These are phyloP conservation scores for Sphaerulina populicola DNA, from an alignment of 2,329 filamentous ascomycete genomes.

Conservation along the genomic window DNA sequence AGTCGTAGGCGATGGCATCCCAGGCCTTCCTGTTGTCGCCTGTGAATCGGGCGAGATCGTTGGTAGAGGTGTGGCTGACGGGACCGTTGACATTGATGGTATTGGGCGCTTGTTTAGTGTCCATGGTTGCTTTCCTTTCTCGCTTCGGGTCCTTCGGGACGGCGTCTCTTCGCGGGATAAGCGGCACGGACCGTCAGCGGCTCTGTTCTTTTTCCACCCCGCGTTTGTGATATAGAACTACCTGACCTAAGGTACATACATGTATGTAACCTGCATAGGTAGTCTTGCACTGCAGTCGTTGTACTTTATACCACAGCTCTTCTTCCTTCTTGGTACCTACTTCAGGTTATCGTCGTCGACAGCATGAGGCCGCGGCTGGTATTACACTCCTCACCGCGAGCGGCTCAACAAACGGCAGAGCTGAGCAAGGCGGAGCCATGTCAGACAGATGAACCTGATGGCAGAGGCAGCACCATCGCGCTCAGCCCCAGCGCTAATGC, in stretches of 20 bases:
- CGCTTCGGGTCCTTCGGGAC: neutral
- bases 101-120: neutral
- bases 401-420: neutral
- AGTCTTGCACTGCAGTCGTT: too few relatives aligned
- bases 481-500: too few relatives aligned
- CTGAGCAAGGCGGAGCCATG: neutral
- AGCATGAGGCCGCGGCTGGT: too few relatives aligned
- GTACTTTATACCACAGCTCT: too few relatives aligned
- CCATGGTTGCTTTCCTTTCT: neutral
- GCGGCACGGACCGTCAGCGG: conserved; percentile 9
- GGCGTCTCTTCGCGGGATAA: conserved; percentile 3
- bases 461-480: too few relatives aligned
- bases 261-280: too few relatives aligned
- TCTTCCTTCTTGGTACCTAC: too few relatives aligned
- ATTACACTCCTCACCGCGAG: too few relatives aligned
- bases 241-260: too few relatives aligned
- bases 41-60: conserved; percentile 2
- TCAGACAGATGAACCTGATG: too few relatives aligned
- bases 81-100: conserved; percentile 2
- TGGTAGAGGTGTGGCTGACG: conserved; percentile 3
- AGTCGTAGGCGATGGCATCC: conserved; percentile 38
- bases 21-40: conserved; percentile 28
- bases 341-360: too few relatives aligned
- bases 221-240: neutral
- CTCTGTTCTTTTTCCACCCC: neutral